Evolutionary conservation across 345 rosid genomes (phyloP), one percentile per base, ranked within the genome.

Genomic region (Mercurialis annua): DNA sequence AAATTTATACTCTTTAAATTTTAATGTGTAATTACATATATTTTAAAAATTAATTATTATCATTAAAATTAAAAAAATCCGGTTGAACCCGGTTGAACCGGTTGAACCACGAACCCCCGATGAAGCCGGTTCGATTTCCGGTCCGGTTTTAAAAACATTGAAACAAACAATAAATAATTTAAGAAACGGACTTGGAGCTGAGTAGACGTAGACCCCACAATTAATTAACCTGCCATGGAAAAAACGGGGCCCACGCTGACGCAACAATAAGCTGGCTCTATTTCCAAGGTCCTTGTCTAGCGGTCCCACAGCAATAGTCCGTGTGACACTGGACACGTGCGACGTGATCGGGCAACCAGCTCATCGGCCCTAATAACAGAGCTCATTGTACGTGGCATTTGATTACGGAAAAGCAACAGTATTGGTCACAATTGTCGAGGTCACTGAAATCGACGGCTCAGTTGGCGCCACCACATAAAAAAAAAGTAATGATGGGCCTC

Each of bases 221-320:
- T 7, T 10, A 1, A 20, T 8, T 1, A 36, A 36, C 21, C 10
- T 12, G 59, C 21, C 49, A 38, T 26, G 18, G 15, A 8, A 0
- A 2, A 6, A 33, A 43, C 20, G 53, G 66, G 46, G 2, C 66
- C 77, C 66, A 57, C 61, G 8, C 44, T 49, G 69, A 38, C 51
- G 53, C 17, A 48, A 38, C 34, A 58, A 24, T 10, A 5, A 34
- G 62, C 6, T 77, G 81, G 89, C 82, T 66, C 85, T 1, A 47
- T 68, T 51, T 59, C 66, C 66, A 0, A 78, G 67, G 84, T 78
- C 77, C 34, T 44, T 80, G 85, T 83, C 76, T 50, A 31, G 16
- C 61, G 68, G 85, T 71, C 87, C 87, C 87, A 81, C 80, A 50
- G 27, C 69, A 30, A 20, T 73, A 77, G 77, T 72, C 80, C 81